Conservation (phyloP, 1,284 basidiomycete species). For the Pyrrhoderma noxium region DNA sequence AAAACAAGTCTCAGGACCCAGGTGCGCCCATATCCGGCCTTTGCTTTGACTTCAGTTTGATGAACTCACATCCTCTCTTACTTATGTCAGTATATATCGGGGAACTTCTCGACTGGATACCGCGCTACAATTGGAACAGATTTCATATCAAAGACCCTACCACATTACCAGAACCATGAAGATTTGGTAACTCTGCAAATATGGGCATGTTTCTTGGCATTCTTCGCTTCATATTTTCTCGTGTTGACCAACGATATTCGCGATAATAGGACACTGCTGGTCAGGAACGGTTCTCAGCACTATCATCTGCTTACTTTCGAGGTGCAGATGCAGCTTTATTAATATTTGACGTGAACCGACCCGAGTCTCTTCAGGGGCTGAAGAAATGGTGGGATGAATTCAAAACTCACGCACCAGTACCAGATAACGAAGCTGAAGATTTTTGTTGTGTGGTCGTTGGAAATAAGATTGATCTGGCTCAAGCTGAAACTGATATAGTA, state of each 20-base stretch:
- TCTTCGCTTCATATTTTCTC: slow-evolving; percentile 9
- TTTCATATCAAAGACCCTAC: slow-evolving; percentile 67
- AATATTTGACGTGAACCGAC: slow-evolving; percentile 69
- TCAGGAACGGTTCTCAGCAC: slow-evolving; percentile 75
- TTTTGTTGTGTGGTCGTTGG: slow-evolving; percentile 74
- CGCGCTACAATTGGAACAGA: slow-evolving; percentile 80
- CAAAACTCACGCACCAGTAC: slow-evolving; percentile 52
- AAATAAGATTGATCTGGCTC: slow-evolving; percentile 63
- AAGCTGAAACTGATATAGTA: slow-evolving; percentile 3
- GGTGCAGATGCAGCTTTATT: slow-evolving; percentile 77
- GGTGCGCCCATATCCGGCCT: slow-evolving; percentile 33
- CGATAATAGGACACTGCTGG: slow-evolving; percentile 25
- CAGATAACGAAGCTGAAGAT: slow-evolving; percentile 51
- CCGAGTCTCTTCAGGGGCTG: slow-evolving; percentile 49
- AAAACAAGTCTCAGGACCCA: slow-evolving; percentile 68
- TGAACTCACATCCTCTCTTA: slow-evolving; percentile 1
- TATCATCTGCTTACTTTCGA: slow-evolving; percentile 75
- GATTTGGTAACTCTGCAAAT: slow-evolving; percentile 65
- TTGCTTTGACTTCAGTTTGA: background rate
- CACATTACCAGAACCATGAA: slow-evolving; percentile 45
- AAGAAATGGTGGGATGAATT: slow-evolving; percentile 76
- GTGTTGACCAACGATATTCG: background rate
- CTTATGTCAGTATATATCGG: slow-evolving; percentile 57
- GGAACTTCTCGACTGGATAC: slow-evolving; percentile 67
- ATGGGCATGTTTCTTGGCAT: slow-evolving; percentile 48